A percentile compares a stretch with the other conserved stretches of the same genome.
Evolutionary conservation across 192 early-diverging fungal genomes (phyloP).

Genomic region (Podila verticillata): DNA sequence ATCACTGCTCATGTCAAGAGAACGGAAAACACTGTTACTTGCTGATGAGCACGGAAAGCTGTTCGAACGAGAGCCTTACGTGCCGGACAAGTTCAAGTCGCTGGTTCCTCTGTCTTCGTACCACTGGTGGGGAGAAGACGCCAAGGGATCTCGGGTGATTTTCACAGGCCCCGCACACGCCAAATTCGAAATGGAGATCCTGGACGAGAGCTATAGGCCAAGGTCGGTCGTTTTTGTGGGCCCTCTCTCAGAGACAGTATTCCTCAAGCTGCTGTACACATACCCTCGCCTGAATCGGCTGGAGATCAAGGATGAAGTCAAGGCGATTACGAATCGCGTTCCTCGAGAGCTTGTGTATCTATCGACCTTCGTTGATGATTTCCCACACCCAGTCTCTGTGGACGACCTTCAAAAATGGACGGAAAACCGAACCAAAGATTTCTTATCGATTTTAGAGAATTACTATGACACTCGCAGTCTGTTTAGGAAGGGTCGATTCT

Average conservation of each 20-base stretch:
- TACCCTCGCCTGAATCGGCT: conserved; percentile 10
- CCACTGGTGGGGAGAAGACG: conserved; percentile 29
- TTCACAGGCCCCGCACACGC: conserved; percentile 39
- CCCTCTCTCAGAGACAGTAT: conserved; percentile 21
- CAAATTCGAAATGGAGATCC: conserved; percentile 27
- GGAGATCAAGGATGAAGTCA: conserved; percentile 17
- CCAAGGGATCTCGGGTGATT: conserved; percentile 34
- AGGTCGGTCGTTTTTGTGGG: conserved; percentile 24
- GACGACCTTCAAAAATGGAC: conserved; percentile 14
- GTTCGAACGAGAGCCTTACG: conserved; percentile 19
- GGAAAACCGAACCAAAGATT: conserved; percentile 4
- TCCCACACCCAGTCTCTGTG: conserved; percentile 11
- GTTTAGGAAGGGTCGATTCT: conserved; percentile 13
- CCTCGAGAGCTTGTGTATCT: conserved; percentile 42
- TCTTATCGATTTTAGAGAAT: conserved; percentile 2
- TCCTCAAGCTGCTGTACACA: conserved; percentile 8
- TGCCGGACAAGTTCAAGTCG: conserved; percentile 9
- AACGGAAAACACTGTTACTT: conserved; percentile 28
- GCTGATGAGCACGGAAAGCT: conserved; percentile 42
- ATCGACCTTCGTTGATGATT: background rate
- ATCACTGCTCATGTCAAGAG: background rate
- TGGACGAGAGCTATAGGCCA: conserved; percentile 14
- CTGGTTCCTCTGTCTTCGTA: conserved; percentile 24
- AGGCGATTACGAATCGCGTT: conserved; percentile 33
- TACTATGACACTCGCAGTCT: conserved; percentile 12